Base-by-base conservation (phyloP, 192 early-diverging fungal species). In the Obelidium mucronatum region DNA sequence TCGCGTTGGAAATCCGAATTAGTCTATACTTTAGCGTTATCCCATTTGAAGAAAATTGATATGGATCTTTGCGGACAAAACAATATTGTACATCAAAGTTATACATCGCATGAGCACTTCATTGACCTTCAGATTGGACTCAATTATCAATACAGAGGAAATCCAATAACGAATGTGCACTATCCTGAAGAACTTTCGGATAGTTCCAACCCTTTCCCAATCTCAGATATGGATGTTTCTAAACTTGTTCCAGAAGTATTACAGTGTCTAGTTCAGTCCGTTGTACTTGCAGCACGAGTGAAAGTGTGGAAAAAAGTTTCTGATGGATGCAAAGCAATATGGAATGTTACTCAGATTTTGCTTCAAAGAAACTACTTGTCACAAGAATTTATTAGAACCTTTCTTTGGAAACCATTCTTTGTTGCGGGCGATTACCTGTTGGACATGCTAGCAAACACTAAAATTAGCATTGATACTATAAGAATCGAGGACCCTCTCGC, bases 321-420 rank as follows among this genome's bases (percentile, higher is more conserved):
- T 26, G 51, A 74, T 19, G 68, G 70, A 19, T 55, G 67, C 66
- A 54, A 74, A 30, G 30, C 48, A 30, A 65, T 87, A 19, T 87
- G 83, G 83, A 77, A 67, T 30, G 34, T 71, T 4, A 44, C 78
- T 17, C 65, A 44, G 17, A 36, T 35, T 17, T 52, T 87, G 39
- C 24, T 76, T 6, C 40, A 58, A 33, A 42, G 62, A 6, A 44
- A 65, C 6, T 58, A 60, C 37, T 39, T 87, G 3, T 37, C 36
- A 34, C 1, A 54, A 15, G 80, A 79, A 52, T 84, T 82, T 66
- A 79, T 66, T 40, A 60, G 48, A 13, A 40, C 64, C 5, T 40
- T 48, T 19, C 64, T 84, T 19, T 87, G 86, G 86, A 60, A 82
- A 17, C 78, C 81, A 0, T 74, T 81, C 34, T 82, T 81, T 67